phyloP scores from a whole-genome alignment of 2,329 filamentous ascomycete species.

The Amphichorda felina region DNA sequence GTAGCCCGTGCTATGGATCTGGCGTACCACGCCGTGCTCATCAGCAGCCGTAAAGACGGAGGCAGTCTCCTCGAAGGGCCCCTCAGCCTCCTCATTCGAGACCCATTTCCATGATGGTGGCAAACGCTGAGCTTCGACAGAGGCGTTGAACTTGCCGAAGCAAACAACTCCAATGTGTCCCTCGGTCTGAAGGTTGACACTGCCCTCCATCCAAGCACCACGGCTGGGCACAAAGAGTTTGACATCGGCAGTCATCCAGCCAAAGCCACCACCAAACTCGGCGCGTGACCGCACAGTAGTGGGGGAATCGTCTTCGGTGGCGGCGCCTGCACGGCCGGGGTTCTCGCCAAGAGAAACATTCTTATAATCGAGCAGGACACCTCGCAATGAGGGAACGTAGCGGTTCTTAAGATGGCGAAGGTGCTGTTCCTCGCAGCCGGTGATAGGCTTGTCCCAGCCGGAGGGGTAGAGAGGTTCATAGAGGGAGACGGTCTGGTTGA shows the following conservation, averaged over 20 bases:
- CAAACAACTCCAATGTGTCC: slow-evolving; percentile 82
- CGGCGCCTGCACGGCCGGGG: slow-evolving; percentile 36
- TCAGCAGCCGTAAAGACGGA: slow-evolving; percentile 25
- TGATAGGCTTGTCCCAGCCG: slow-evolving; percentile 57
- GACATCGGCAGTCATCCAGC: slow-evolving; percentile 82
- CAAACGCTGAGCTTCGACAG: slow-evolving; percentile 65
- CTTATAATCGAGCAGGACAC: slow-evolving; percentile 63
- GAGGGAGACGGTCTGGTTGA: slow-evolving; percentile 67
- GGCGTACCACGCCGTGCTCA: slow-evolving; percentile 40
- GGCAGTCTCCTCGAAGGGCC: slow-evolving; percentile 26
- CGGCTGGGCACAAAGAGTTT: slow-evolving; percentile 68
- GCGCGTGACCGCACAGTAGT: slow-evolving; percentile 44
- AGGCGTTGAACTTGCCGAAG: slow-evolving; percentile 86
- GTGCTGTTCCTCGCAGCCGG: slow-evolving; percentile 61
- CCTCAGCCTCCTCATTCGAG: slow-evolving; percentile 34
- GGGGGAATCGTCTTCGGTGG: slow-evolving; percentile 34
- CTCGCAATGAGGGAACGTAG: slow-evolving; percentile 61
- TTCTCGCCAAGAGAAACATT: slow-evolving; percentile 54
- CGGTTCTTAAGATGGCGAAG: slow-evolving; percentile 64
- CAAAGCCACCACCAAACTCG: slow-evolving; percentile 78
- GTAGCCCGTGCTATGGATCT: slow-evolving; percentile 50
- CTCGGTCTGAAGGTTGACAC: slow-evolving; percentile 76
- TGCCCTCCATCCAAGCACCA: slow-evolving; percentile 66
- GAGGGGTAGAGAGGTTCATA: slow-evolving; percentile 65
- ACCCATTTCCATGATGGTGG: slow-evolving; percentile 75